phyloP scores from a whole-genome alignment of 2,329 filamentous ascomycete species.

The Ceratocystis albifundus region DNA sequence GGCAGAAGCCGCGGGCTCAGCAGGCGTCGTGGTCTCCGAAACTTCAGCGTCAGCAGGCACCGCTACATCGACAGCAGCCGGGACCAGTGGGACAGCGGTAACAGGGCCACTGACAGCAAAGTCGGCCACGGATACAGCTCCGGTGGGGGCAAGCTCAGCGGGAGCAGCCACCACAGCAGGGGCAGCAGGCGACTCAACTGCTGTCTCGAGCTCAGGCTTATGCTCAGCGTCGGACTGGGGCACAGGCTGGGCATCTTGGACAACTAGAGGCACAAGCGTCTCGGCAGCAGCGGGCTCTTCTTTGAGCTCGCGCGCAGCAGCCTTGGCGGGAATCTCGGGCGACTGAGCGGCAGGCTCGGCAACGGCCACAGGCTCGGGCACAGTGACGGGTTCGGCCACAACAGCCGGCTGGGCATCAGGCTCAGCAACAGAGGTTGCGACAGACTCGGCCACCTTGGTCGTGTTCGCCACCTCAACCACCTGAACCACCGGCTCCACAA shows the following conservation, averaged over 20 bases:
- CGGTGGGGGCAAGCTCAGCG: neutral
- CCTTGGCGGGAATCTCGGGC: neutral
- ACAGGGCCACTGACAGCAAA: neutral
- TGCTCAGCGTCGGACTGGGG: neutral
- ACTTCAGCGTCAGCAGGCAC: neutral
- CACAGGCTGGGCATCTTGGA: neutral
- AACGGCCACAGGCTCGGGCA: neutral
- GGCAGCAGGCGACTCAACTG: neutral
- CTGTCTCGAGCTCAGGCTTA: neutral
- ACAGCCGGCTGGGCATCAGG: neutral
- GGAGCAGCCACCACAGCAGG: neutral
- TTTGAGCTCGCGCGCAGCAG: neutral
- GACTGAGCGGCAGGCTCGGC: neutral
- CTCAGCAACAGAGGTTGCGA: neutral
- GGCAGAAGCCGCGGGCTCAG: slow-evolving; percentile 9
- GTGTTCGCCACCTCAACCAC: slow-evolving; percentile 5
- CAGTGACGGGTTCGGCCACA: neutral
- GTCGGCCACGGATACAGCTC: neutral
- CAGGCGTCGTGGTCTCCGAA: neutral
- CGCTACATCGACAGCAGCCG: neutral
- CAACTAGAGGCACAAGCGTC: neutral
- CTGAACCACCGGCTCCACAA: neutral
- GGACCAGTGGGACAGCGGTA: neutral
- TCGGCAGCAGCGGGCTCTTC: neutral
- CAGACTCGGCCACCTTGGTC: neutral